phyloP scores from a whole-genome alignment of 768 basidiomycete genomes.

The Suillus paluster region DNA sequence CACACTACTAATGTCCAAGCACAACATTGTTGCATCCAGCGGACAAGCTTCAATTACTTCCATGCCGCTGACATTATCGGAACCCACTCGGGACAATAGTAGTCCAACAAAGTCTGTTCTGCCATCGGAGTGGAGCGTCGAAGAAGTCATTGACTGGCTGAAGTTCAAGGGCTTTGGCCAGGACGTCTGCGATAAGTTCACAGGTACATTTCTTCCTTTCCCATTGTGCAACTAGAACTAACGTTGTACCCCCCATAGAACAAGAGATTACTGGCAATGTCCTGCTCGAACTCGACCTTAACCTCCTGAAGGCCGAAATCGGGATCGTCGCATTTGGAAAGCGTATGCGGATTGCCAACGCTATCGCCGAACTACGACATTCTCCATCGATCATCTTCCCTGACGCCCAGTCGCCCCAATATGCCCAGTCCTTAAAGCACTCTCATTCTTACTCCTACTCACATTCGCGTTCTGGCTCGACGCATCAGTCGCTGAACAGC shows the following conservation, averaged over 20 bases:
- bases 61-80: conserved; percentile 21
- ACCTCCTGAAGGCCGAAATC: conserved; percentile 90
- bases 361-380: conserved; percentile 84
- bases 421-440: conserved; percentile 33
- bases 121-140: conserved; percentile 82
- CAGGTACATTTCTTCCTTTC: conserved; percentile 54
- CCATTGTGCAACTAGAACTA: not conserved
- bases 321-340: conserved; percentile 95
- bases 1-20: conserved; percentile 44
- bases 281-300: conserved; percentile 90
- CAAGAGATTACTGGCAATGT: conserved; percentile 99
- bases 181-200: conserved; percentile 83
- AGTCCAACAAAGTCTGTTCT: conserved; percentile 42
- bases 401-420: conserved; percentile 44
- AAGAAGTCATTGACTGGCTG: conserved; percentile 91
- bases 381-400: conserved; percentile 67
- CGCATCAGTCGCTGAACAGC: conserved; percentile 50
- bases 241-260: conserved; percentile 51
- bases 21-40: conserved; percentile 42
- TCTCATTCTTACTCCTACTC: conserved; percentile 34
- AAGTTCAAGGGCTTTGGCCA: conserved; percentile 84
- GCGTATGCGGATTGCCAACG: conserved; percentile 90
- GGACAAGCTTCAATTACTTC: conserved; percentile 28
- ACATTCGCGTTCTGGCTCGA: conserved; percentile 43
- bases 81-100: conserved; percentile 19